A percentile compares a stretch with the other conserved stretches of the same genome.
Conservation (phyloP, 805 yeast genomes). For the Cyberlindnera bimundalis region DNA sequence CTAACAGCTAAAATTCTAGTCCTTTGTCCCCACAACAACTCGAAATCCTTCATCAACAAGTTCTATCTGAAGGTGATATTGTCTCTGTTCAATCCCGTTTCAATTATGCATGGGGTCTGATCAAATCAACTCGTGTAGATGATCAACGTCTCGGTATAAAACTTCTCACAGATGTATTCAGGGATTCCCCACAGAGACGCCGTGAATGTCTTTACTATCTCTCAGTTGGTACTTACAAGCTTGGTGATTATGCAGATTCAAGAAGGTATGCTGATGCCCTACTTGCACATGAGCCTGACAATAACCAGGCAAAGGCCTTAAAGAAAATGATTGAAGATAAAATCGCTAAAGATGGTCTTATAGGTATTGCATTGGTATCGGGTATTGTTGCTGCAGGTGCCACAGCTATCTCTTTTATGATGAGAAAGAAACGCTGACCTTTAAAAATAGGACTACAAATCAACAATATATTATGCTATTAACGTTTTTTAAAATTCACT, state of each 20-base stretch:
- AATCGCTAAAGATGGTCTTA: conserved; percentile 80
- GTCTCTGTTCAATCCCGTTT: conserved; percentile 82
- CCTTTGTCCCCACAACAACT: conserved; percentile 75
- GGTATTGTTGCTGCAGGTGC: conserved; percentile 85
- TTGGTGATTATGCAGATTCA: conserved; percentile 84
- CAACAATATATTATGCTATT: conserved; percentile 1
- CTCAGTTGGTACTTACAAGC: conserved; percentile 81
- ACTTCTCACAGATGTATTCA: conserved; percentile 63
- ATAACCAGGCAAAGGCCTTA: conserved; percentile 69
- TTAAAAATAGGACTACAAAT: too few relatives aligned
- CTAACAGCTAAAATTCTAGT: conserved; percentile 8
- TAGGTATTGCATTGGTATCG: conserved; percentile 84
- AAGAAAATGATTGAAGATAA: conserved; percentile 77
- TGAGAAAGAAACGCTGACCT: conserved; percentile 33
- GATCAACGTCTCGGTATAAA: conserved; percentile 80
- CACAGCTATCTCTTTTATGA: conserved; percentile 47
- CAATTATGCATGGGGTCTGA: conserved; percentile 95
- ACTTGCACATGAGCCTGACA: conserved; percentile 77
- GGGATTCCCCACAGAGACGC: conserved; percentile 76
- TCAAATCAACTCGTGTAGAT: conserved; percentile 59
- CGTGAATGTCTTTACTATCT: conserved; percentile 88
- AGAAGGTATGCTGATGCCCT: conserved; percentile 80
- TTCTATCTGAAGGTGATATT: conserved; percentile 72
- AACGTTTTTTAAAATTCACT: too few relatives aligned
- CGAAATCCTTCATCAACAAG: conserved; percentile 71